These are phyloP conservation scores for Dalechampia spathulata DNA, from an alignment of 441 rosid genomes.

Conservation along the genomic window DNA sequence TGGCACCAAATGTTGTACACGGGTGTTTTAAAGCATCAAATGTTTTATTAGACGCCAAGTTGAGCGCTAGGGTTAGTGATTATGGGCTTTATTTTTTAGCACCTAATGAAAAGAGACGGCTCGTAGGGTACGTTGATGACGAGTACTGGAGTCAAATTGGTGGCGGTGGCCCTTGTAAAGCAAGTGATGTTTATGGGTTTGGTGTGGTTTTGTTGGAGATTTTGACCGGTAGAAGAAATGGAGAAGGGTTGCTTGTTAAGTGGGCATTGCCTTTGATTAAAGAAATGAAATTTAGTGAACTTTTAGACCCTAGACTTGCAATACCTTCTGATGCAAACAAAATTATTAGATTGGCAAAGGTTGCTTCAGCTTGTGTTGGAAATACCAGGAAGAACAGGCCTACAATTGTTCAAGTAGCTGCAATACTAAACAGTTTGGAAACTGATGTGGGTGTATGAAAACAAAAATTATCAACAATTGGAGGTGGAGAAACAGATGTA, in stretches of 20 bases:
- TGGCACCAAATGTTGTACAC: conserved; percentile 47
- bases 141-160: conserved; percentile 48
- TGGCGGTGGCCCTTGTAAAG: conserved; percentile 40
- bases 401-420: conserved; percentile 42
- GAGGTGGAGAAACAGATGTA: no score
- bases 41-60: conserved; percentile 40
- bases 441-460: no score
- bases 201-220: conserved; percentile 79
- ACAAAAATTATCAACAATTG: no score
- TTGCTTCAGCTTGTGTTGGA: conserved; percentile 67
- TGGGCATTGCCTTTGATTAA: conserved; percentile 83
- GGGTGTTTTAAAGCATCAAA: conserved; percentile 65
- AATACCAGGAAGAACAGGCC: conserved; percentile 67
- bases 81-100: conserved; percentile 62
- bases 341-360: conserved; percentile 49
- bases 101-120: conserved; percentile 42
- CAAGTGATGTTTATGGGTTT: conserved; percentile 66
- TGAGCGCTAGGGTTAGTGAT: conserved; percentile 46
- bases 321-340: conserved; percentile 36
- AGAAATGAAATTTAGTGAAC: conserved; percentile 41
- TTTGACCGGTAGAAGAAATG: conserved; percentile 64
- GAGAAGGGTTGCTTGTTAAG: conserved; percentile 49
- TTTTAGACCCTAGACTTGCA: conserved; percentile 52
- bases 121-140: conserved; percentile 49
- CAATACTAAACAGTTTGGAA: conserved; percentile 63